phyloP scores from a whole-genome alignment of 208 protist genomes.

The Jaenimonas drosophilae region DNA sequence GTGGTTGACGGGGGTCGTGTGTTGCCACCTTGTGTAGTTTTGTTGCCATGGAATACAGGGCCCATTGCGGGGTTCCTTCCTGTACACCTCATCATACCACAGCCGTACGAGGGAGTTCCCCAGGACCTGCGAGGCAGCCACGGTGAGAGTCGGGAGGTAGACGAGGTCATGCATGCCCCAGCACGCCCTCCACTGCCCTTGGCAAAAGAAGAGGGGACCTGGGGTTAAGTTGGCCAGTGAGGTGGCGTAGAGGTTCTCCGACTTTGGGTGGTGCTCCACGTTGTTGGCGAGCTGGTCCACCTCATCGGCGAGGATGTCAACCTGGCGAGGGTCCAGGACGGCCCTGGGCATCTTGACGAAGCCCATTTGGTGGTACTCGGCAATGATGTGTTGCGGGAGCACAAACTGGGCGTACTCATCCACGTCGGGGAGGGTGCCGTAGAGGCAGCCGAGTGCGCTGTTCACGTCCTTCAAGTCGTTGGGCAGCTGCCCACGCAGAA shows the following conservation, averaged over 20 bases:
- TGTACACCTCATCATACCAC: conserved; percentile 83
- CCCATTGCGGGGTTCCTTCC: conserved; percentile 56
- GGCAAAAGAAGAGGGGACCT: conserved; percentile 79
- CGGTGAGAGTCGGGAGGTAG: conserved; percentile 67
- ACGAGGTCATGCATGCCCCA: conserved; percentile 86
- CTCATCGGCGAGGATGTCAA: conserved; percentile 73
- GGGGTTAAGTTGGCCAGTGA: conserved; percentile 60
- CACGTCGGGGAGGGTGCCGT: conserved; percentile 70
- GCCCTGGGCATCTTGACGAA: conserved; percentile 61
- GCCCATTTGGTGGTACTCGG: conserved; percentile 67
- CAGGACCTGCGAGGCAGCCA: conserved; percentile 69
- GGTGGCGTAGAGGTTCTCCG: conserved; percentile 69
- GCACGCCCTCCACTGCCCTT: conserved; percentile 70
- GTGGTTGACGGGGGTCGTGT: conserved; percentile 62
- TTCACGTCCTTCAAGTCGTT: conserved; percentile 74
- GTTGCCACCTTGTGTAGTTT: conserved; percentile 74
- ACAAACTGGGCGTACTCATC: conserved; percentile 82
- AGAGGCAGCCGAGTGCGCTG: conserved; percentile 75
- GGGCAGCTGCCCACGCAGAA: conserved; percentile 59
- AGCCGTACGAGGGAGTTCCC: conserved; percentile 68
- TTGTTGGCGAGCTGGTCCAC: conserved; percentile 78
- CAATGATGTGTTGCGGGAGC: conserved; percentile 40
- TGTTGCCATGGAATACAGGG: conserved; percentile 80
- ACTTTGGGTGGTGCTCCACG: conserved; percentile 75
- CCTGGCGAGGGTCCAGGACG: conserved; percentile 52